Evolutionary conservation across 768 basidiomycete genomes (phyloP), one percentile per base, ranked within the genome.

Genomic region (Exidia glandulosa): DNA sequence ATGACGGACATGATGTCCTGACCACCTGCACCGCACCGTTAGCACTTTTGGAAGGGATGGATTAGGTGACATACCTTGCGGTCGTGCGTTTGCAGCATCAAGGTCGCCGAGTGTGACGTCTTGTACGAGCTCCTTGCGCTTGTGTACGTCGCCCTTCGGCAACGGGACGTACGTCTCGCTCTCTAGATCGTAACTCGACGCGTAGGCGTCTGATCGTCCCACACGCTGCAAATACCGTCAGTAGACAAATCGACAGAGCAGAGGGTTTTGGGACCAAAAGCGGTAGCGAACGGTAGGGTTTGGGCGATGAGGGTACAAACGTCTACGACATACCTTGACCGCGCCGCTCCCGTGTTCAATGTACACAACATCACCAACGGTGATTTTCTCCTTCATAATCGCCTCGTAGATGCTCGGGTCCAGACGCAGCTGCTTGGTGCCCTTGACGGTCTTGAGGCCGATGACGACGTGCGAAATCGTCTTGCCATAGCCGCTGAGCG

Each of bases 1-100:
- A 99, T 97, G 31, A 97, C 93, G 69, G 88, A 90, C 94, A 97
- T 97, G 71, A 98, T 96, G 66, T 98, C 95, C 72, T 97, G 95
- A 2, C 95, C 94, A 23, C 96, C 50, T 54, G 3, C 6, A 31
- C n/a, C 9, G 2, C 33, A 3, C 29, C 27, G n/a, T 57, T 32
- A 4, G 31, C 19, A 25, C 29, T 16, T 12, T 29, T 13, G 13
- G 5, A 56, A 14, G 32, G 30, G 23, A 57, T 57, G 29, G 36
- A 23, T 23, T 31, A 23, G n/a, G n/a, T n/a, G 33, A 23, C 50
- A 1, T 29, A 31, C 50, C 90, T 68, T 90, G 92, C 13, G 95
- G 95, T 30, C 93, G 82, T 3, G 94, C 94, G 70, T 99, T 99
- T 3, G 95, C 95, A 47, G 92, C 90, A 69, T 98, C 95, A 36